Conservation (phyloP, 2,329 filamentous ascomycete genomes). For the Dothiorella sarmentorum region DNA sequence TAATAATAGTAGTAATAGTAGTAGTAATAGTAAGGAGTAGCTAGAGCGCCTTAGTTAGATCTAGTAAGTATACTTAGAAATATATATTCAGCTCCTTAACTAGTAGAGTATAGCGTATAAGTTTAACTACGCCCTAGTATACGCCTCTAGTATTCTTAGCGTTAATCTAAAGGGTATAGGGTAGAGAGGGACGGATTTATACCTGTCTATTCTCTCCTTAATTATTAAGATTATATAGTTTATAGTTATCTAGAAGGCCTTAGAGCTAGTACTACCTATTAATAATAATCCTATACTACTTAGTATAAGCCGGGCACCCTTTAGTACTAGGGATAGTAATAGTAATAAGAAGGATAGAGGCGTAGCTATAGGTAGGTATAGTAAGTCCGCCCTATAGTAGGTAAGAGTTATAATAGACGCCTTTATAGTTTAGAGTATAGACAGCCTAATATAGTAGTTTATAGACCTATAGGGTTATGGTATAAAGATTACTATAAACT, state of each 20-base stretch:
- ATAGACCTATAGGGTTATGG: slow-evolving; percentile 22
- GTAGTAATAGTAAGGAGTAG: too few relatives aligned
- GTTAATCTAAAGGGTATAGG: too few relatives aligned
- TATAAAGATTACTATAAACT: slow-evolving; percentile 24
- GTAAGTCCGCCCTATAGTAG: not conserved
- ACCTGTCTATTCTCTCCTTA: not conserved
- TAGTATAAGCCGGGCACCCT: not conserved
- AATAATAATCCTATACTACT: not conserved
- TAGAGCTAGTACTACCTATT: slow-evolving; percentile 12
- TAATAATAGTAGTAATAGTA: slow-evolving; percentile 7
- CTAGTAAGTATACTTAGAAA: too few relatives aligned
- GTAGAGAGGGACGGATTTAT: too few relatives aligned
- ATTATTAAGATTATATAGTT: slow-evolving; percentile 24
- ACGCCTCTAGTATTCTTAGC: too few relatives aligned
- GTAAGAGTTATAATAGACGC: slow-evolving; percentile 18
- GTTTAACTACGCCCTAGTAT: too few relatives aligned
- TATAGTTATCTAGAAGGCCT: slow-evolving; percentile 24
- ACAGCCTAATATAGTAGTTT: slow-evolving; percentile 22
- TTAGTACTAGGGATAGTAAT: slow-evolving; percentile 17
- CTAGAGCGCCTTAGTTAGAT: too few relatives aligned
- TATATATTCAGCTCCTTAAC: too few relatives aligned
- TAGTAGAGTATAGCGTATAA: too few relatives aligned
- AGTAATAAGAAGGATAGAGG: slow-evolving; percentile 15
- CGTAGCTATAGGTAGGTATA: not conserved
- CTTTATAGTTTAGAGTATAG: slow-evolving; percentile 22